Evolutionary conservation across 2,329 filamentous ascomycete species (phyloP).

Genomic region (Coleophoma crateriformis): DNA sequence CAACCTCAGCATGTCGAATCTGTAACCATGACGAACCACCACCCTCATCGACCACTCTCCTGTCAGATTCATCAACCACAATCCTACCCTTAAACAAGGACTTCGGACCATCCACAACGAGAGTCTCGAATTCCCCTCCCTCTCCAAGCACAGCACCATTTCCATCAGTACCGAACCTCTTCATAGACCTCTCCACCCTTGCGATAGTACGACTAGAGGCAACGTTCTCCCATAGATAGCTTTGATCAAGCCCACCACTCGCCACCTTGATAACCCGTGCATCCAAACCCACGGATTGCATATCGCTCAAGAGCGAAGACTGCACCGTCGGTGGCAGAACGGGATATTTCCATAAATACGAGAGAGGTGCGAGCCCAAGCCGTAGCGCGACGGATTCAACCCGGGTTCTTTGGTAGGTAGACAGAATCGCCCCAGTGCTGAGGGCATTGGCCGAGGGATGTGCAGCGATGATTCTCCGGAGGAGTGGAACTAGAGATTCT

Average conservation of each 20-base stretch:
- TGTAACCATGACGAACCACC: slow-evolving; percentile 73
- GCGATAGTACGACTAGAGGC: slow-evolving; percentile 46
- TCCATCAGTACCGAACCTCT: slow-evolving; percentile 59
- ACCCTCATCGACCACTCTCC: slow-evolving; percentile 54
- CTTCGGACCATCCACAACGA: slow-evolving; percentile 75
- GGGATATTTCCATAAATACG: slow-evolving; percentile 91
- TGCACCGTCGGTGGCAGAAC: slow-evolving; percentile 50
- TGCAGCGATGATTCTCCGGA: slow-evolving; percentile 56
- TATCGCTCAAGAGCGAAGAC: slow-evolving; percentile 66
- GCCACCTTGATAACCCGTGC: slow-evolving; percentile 95
- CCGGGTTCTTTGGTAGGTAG: slow-evolving; percentile 93
- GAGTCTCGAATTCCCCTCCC: slow-evolving; percentile 92
- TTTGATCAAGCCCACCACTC: slow-evolving; percentile 78
- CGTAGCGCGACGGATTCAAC: slow-evolving; percentile 87
- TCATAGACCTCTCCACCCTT: slow-evolving; percentile 47
- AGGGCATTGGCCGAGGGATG: slow-evolving; percentile 84
- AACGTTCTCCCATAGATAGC: slow-evolving; percentile 76
- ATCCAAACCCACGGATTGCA: slow-evolving; percentile 72
- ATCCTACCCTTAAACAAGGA: slow-evolving; percentile 70
- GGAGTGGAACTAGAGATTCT: slow-evolving; percentile 74
- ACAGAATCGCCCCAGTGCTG: slow-evolving; percentile 86
- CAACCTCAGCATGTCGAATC: slow-evolving; percentile 47
- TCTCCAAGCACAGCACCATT: slow-evolving; percentile 78
- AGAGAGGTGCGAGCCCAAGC: slow-evolving; percentile 75
- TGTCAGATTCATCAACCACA: slow-evolving; percentile 48